Evolutionary conservation across 2,329 filamentous ascomycete genomes (phyloP).

Genomic region (Nothopassalora personata): DNA sequence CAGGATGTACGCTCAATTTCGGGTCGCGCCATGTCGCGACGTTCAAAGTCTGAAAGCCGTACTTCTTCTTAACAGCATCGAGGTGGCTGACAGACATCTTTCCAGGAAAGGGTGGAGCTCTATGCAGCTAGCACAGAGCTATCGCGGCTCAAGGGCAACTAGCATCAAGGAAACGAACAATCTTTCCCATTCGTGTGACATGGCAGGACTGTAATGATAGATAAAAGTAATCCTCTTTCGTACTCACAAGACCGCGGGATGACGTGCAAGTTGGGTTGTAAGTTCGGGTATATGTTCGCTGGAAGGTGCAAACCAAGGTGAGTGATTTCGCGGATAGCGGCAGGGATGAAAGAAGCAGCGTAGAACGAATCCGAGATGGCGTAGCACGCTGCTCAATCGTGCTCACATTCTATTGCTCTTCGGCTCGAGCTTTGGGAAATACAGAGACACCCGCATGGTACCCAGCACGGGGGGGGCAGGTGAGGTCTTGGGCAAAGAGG

Average conservation of each 20-base stretch:
- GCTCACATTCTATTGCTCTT: constrained; percentile 6
- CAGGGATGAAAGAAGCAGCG: neutral
- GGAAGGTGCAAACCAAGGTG: neutral
- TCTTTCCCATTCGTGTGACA: constrained; percentile 7
- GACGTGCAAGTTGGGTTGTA: constrained; percentile 8
- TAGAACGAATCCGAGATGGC: neutral
- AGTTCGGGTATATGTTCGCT: neutral
- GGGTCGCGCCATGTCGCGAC: constrained; percentile 28
- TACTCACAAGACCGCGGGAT: constrained; percentile 14
- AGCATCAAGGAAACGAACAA: neutral
- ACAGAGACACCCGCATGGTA: constrained; percentile 1
- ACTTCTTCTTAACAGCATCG: constrained; percentile 20
- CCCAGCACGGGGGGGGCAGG: neutral
- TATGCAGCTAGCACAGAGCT: neutral
- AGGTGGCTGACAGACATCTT: constrained; percentile 13
- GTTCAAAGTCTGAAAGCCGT: constrained; percentile 21
- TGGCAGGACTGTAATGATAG: constrained; percentile 4
- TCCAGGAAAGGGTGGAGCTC: neutral
- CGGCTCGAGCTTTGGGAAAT: neutral
- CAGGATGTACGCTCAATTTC: constrained; percentile 21
- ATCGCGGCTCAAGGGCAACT: neutral
- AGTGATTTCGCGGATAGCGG: neutral
- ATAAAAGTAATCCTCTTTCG: constrained; percentile 3
- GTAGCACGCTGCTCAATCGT: neutral
- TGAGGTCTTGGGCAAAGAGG: constrained; percentile 1